phyloP scores from a whole-genome alignment of 768 basidiomycete genomes.

The Rhizopogon sp. region DNA sequence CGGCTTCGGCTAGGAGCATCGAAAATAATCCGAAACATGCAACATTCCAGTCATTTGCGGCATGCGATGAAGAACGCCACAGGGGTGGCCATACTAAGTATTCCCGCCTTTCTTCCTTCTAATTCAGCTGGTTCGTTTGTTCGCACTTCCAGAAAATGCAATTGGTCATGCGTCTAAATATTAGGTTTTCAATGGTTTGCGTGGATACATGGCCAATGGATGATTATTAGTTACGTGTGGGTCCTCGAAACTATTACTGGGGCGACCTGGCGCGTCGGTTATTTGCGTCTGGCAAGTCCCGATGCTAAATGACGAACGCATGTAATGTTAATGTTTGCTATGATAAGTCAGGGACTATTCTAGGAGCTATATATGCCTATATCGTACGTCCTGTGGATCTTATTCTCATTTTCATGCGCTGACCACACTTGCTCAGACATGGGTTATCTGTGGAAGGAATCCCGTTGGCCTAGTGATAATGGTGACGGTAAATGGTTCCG shows the following conservation, averaged over 20 bases:
- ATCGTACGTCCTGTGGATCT: slow-evolving; percentile 17
- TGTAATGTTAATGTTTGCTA: neutral
- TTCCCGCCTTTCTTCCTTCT: slow-evolving; percentile 39
- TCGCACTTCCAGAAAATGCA: neutral
- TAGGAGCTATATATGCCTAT: slow-evolving; percentile 29
- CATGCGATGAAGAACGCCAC: slow-evolving; percentile 44
- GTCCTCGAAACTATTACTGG: slow-evolving; percentile 48
- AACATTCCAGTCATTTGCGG: slow-evolving; percentile 37
- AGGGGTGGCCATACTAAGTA: slow-evolving; percentile 36
- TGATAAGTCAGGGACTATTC: slow-evolving; percentile 26
- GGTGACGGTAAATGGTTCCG: slow-evolving; percentile 28
- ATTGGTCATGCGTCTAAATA: neutral
- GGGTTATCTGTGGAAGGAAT: slow-evolving; percentile 34
- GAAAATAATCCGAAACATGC: slow-evolving; percentile 19
- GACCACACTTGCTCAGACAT: slow-evolving; percentile 22
- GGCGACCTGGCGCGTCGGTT: slow-evolving; percentile 45
- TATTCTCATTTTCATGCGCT: neutral
- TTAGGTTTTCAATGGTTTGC: slow-evolving; percentile 35
- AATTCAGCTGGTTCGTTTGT: slow-evolving; percentile 25
- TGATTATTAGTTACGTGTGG: slow-evolving; percentile 46
- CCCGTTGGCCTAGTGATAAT: slow-evolving; percentile 37
- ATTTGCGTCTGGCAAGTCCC: slow-evolving; percentile 35
- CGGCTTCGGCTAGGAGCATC: slow-evolving; percentile 30
- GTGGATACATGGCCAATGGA: slow-evolving; percentile 40
- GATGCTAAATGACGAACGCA: neutral